phyloP scores from a whole-genome alignment of 2,329 filamentous ascomycete species.

The Pseudogymnoascus sp. region DNA sequence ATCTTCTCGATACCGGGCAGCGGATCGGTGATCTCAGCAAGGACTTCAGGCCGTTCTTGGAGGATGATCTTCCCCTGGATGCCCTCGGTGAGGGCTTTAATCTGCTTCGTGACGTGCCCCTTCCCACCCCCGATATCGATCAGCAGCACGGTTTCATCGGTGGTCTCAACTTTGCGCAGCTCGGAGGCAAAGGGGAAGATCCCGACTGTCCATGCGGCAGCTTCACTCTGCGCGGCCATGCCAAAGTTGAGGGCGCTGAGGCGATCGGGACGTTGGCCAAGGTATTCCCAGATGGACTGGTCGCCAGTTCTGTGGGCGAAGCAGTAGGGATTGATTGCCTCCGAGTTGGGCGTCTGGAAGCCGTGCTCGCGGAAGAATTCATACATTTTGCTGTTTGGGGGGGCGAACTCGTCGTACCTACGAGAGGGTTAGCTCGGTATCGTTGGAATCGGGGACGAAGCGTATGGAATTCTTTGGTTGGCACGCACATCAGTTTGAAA shows the following conservation, averaged over 20 bases:
- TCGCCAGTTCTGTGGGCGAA: slow-evolving; percentile 22
- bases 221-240: slow-evolving; percentile 19
- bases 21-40: slow-evolving; percentile 1
- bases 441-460: neutral
- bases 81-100: slow-evolving; percentile 11
- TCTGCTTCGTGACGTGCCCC: slow-evolving; percentile 14
- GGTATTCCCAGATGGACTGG: slow-evolving; percentile 23
- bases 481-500: slow-evolving; percentile 19
- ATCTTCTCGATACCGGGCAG: slow-evolving; percentile 20
- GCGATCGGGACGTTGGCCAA: slow-evolving; percentile 21
- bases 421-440: neutral
- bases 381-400: slow-evolving; percentile 16
- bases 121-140: slow-evolving; percentile 18
- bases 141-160: slow-evolving; percentile 21
- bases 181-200: slow-evolving; percentile 22
- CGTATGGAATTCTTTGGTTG: neutral
- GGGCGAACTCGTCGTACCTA: slow-evolving; percentile 21
- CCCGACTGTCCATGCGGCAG: slow-evolving; percentile 12
- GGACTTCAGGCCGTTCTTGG: slow-evolving; percentile 16
- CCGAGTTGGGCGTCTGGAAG: slow-evolving; percentile 19
- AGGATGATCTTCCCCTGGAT: slow-evolving; percentile 17
- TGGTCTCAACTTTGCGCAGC: slow-evolving; percentile 16
- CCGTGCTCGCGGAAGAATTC: slow-evolving; percentile 21
- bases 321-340: slow-evolving; percentile 23
- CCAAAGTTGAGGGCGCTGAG: slow-evolving; percentile 25